These are phyloP conservation scores for Capniomyces stellatus DNA, from an alignment of 371 early-diverging fungal species.

Conservation along the genomic window DNA sequence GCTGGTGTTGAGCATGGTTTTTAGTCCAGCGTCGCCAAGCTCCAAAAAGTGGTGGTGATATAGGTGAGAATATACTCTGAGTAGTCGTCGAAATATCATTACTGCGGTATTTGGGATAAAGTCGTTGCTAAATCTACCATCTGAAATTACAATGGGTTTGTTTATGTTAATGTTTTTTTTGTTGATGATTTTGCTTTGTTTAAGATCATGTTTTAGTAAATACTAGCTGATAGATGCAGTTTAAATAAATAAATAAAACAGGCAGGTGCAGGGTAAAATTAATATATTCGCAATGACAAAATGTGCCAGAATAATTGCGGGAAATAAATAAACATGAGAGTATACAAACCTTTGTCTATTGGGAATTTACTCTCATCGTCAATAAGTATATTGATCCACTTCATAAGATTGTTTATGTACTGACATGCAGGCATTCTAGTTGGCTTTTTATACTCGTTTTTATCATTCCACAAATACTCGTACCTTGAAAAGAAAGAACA, in stretches of 20 bases:
- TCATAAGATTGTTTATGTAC: constrained; percentile 64
- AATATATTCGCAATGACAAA: too few relatives aligned
- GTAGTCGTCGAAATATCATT: constrained; percentile 56
- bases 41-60: constrained; percentile 61
- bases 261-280: too few relatives aligned
- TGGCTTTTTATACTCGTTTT: constrained; percentile 48
- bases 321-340: too few relatives aligned
- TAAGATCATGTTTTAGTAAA: too few relatives aligned
- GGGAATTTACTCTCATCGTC: constrained; percentile 69
- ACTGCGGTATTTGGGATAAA: constrained; percentile 31
- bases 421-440: constrained; percentile 62
- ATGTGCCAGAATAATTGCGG: too few relatives aligned
- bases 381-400: constrained; percentile 59
- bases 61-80: constrained; percentile 74
- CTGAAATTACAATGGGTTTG: too few relatives aligned
- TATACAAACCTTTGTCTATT: constrained; percentile 7
- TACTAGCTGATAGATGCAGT: too few relatives aligned
- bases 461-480: constrained; percentile 73
- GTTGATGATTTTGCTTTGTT: too few relatives aligned
- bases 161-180: too few relatives aligned
- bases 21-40: constrained; percentile 48
- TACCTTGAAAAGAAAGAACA: constrained; percentile 24
- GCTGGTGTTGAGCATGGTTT: constrained; percentile 66
- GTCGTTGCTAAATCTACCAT: neutral
- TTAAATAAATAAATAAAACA: too few relatives aligned